Conservation (phyloP, 2,329 filamentous ascomycete species). For the Exophiala bonariae region DNA sequence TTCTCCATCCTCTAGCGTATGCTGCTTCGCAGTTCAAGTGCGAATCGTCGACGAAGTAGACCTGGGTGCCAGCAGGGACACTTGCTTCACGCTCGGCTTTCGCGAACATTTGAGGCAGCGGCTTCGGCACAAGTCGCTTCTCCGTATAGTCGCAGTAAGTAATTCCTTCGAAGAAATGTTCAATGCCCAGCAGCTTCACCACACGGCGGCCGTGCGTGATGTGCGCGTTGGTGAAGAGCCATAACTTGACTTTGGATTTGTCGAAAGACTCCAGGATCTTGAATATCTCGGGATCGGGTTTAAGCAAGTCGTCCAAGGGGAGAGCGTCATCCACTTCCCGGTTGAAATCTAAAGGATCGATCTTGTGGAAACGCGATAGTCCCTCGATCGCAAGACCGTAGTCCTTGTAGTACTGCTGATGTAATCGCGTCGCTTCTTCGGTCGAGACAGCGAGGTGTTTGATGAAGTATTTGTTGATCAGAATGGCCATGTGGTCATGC, state of each 20-base stretch:
- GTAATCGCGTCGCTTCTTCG: constrained; percentile 80
- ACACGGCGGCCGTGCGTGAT: constrained; percentile 83
- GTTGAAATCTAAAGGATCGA: constrained; percentile 94
- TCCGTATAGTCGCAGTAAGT: constrained; percentile 89
- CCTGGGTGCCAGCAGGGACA: constrained; percentile 65
- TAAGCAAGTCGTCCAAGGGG: constrained; percentile 80
- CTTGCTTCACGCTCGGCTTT: constrained; percentile 88
- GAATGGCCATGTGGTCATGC: constrained; percentile 80
- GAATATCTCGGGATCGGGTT: constrained; percentile 72
- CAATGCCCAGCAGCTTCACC: constrained; percentile 74
- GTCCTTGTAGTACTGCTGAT: constrained; percentile 89
- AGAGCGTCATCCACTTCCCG: constrained; percentile 90
- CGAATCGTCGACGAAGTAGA: constrained; percentile 96
- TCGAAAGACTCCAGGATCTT: constrained; percentile 80
- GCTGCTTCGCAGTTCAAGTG: constrained; percentile 77
- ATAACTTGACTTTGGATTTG: constrained; percentile 76
- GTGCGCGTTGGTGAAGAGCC: constrained; percentile 97
- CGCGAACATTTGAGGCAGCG: constrained; percentile 75
- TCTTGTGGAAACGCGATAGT: constrained; percentile 88
- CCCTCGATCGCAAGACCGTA: constrained; percentile 98
- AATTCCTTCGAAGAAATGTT: constrained; percentile 89
- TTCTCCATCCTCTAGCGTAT: constrained; percentile 75
- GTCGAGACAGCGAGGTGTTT: constrained; percentile 70
- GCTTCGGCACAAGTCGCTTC: constrained; percentile 80
- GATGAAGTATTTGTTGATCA: constrained; percentile 71